Evolutionary conservation across 257 asterid species (phyloP).

Genomic region (Solanum chilense): DNA sequence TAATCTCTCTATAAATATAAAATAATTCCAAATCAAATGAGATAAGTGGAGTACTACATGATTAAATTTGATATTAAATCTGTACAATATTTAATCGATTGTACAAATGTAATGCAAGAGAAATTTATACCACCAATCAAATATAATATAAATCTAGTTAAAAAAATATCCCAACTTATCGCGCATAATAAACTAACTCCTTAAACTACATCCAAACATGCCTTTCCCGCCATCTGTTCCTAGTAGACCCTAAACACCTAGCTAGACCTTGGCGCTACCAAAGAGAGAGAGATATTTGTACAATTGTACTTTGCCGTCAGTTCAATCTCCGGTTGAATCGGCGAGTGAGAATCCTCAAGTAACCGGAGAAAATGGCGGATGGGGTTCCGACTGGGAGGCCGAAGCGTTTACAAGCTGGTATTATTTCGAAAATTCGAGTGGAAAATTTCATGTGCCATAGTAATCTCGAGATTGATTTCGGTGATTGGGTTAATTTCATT

Average conservation of each 20-base stretch:
- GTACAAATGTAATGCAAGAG: no score
- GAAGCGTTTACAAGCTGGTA: constrained; percentile 49
- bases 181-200: accelerated
- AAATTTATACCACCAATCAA: no score
- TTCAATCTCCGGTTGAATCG: constrained; percentile 27
- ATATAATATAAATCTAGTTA: no score
- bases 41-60: not conserved
- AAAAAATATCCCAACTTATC: not conserved
- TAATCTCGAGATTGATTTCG: constrained; percentile 70
- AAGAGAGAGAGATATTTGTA: not conserved
- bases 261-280: not conserved
- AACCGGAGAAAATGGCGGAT: not conserved
- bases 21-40: not conserved
- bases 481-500: constrained; percentile 71
- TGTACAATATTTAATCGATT: not conserved
- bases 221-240: not conserved
- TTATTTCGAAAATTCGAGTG: constrained; percentile 58
- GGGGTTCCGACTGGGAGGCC: constrained; percentile 30
- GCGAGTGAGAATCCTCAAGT: not conserved
- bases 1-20: not conserved
- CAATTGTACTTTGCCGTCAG: not conserved
- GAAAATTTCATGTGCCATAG: constrained; percentile 95
- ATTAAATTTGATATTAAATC: not conserved
- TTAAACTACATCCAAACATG: not conserved
- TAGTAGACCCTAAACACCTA: not conserved